Conservation (phyloP, 176 grass and related monocot species). For the Carex myosuroides region DNA sequence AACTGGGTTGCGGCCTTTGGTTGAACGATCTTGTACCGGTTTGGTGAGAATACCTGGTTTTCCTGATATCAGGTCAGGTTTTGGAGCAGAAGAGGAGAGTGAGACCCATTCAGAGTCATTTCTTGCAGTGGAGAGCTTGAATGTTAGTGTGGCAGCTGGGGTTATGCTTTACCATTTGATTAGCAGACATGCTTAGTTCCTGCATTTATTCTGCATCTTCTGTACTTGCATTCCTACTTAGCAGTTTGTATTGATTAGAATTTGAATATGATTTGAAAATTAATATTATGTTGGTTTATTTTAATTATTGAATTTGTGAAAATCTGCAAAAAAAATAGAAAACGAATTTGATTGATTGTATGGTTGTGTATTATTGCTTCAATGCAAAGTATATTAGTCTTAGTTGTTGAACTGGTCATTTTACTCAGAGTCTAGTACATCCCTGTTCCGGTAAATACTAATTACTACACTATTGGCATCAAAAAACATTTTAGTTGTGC, state of each 20-base stretch:
- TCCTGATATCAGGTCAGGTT: slow-evolving; percentile 27
- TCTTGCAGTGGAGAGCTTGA: slow-evolving; percentile 95
- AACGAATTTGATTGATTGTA: not conserved
- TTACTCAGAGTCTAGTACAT: too few species aligned
- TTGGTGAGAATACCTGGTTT: slow-evolving; percentile 76
- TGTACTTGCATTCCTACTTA: not conserved
- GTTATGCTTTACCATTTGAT: slow-evolving; percentile 89
- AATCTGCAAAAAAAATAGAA: not conserved
- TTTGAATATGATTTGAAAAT: not conserved
- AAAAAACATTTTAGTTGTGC: not conserved
- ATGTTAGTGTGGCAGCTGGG: slow-evolving; percentile 93
- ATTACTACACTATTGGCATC: not conserved
- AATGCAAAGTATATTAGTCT: not conserved
- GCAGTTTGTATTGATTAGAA: not conserved
- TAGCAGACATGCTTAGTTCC: slow-evolving; percentile 26
- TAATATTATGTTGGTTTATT: not conserved
- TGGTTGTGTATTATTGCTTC: not conserved
- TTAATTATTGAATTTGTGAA: not conserved
- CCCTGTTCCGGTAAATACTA: not conserved
- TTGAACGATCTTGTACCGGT: slow-evolving; percentile 79
- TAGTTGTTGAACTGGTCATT: not conserved
- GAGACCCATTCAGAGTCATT: slow-evolving; percentile 43
- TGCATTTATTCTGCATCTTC: not conserved
- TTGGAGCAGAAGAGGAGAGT: slow-evolving; percentile 42
- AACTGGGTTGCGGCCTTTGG: slow-evolving; percentile 71